Base-by-base conservation (phyloP, 192 early-diverging fungal genomes). In the Hyaloraphidium curvatum region DNA sequence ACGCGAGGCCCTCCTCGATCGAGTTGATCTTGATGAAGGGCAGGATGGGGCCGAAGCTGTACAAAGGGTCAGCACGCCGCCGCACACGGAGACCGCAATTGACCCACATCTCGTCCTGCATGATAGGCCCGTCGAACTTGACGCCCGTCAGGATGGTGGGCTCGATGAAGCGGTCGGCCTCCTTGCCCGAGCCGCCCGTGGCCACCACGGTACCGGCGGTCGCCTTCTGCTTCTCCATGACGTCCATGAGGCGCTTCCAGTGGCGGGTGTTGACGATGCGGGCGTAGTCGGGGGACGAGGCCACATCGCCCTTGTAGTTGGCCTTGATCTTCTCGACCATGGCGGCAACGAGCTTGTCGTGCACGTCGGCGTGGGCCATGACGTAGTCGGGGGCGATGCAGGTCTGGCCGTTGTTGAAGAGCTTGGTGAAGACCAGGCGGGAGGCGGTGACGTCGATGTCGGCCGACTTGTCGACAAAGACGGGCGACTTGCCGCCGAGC, bases 41-140 rank as follows among this genome's bases (percentile, higher is more conserved):
- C 53, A 97, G 62, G 29, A 93, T 62, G 2, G 93, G 93, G 19
- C 88, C 93, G 74, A 97, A 94, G 33, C 93, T 62, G 62, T 97
- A n/a, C n/a, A n/a, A n/a, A n/a, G n/a, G n/a, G n/a, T n/a, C n/a
- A n/a, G n/a, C n/a, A n/a, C n/a, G n/a, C n/a, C n/a, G n/a, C n/a
- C n/a, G n/a, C n/a, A n/a, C n/a, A n/a, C n/a, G n/a, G n/a, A n/a
- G n/a, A n/a, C n/a, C n/a, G n/a, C n/a, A n/a, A n/a, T n/a, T n/a
- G n/a, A n/a, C n/a, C n/a, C n/a, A n/a, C n/a, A 48, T 5, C 19
- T 48, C 43, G 17, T 48, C 17, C 43, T 9, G 4, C 30, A 53
- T 53, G 19, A 40, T 7, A 5, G 39, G 30, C 30, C 69, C 68
- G 5, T 71, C 59, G 3, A 59, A 39, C 1, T 55, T 61, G 17